These are phyloP conservation scores for Phytophthora aleatoria DNA, from an alignment of 352 stramenopile genomes.

Conservation along the genomic window DNA sequence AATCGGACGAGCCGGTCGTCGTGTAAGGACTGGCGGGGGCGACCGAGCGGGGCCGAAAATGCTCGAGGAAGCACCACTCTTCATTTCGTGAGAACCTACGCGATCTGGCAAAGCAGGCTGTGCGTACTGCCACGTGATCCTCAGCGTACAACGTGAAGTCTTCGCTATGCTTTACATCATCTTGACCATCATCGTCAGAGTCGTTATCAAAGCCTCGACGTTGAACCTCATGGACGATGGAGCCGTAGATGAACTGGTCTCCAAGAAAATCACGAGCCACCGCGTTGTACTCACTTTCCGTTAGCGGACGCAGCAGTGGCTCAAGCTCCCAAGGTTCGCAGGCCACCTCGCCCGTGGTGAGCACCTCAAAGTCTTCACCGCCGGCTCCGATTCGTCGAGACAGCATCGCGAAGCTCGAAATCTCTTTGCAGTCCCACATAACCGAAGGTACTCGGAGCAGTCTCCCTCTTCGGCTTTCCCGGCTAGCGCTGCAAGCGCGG, in stretches of 20 bases:
- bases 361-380: conserved; percentile 36
- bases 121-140: conserved; percentile 47
- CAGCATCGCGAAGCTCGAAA: conserved; percentile 35
- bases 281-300: conserved; percentile 43
- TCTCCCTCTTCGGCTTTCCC: conserved; percentile 21
- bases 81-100: conserved; percentile 44
- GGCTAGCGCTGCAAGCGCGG: conserved; percentile 29
- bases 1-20: conserved; percentile 7
- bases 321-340: conserved; percentile 39
- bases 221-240: conserved; percentile 47
- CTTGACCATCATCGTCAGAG: conserved; percentile 11
- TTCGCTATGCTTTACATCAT: conserved; percentile 1
- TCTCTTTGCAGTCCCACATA: conserved; percentile 42
- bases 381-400: conserved; percentile 21
- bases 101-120: conserved; percentile 42
- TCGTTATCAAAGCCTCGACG: conserved; percentile 18
- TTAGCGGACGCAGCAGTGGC: conserved; percentile 27
- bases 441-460: conserved; percentile 28
- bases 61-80: conserved; percentile 55
- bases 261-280: conserved; percentile 29
- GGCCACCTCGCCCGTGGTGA: conserved; percentile 40
- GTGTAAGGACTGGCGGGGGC: conserved; percentile 8
- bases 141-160: conserved; percentile 15
- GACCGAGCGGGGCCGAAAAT: conserved; percentile 29
- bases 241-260: conserved; percentile 61